A percentile compares a stretch with the other conserved stretches of the same genome.
Evolutionary conservation across 208 protist species (phyloP).

Genomic region (Tetramitus jugosus): DNA sequence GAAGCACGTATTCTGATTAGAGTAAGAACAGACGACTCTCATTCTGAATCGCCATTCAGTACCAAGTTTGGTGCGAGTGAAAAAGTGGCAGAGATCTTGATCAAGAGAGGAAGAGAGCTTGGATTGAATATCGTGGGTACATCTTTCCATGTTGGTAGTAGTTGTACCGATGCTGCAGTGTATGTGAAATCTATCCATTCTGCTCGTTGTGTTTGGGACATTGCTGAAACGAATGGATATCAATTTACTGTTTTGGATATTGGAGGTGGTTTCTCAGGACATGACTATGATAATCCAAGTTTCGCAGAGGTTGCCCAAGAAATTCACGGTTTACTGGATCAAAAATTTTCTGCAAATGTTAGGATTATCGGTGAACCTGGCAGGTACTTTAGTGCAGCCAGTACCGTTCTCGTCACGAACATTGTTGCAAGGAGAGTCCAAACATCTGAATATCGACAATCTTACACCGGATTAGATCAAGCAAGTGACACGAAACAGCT

Average conservation of each 20-base stretch:
- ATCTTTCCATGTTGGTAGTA: conserved; percentile 75
- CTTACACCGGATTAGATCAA: not conserved
- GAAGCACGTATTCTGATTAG: conserved; percentile 49
- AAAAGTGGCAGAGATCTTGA: conserved; percentile 41
- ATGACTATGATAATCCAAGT: conserved; percentile 18
- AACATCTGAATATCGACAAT: conserved; percentile 11
- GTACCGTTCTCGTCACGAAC: conserved; percentile 56
- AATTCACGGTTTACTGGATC: conserved; percentile 50
- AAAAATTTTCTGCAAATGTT: conserved; percentile 56
- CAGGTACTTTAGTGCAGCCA: conserved; percentile 59
- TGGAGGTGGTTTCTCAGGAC: conserved; percentile 67
- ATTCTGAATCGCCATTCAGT: conserved; percentile 56
- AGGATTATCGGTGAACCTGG: conserved; percentile 66
- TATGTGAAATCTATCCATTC: conserved; percentile 54
- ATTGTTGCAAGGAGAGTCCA: conserved; percentile 42
- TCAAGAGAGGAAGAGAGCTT: conserved; percentile 40
- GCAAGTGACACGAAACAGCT: too few relatives aligned
- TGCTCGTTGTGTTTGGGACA: conserved; percentile 49
- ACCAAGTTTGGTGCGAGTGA: conserved; percentile 63
- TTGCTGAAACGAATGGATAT: conserved; percentile 52
- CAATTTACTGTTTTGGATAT: conserved; percentile 68
- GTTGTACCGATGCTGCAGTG: conserved; percentile 49
- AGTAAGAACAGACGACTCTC: conserved; percentile 59
- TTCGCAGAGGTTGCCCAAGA: conserved; percentile 53
- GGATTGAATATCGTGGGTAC: conserved; percentile 60